Evolutionary conservation across 345 rosid species (phyloP), one percentile per base, ranked within the genome.

Genomic region (Ailanthus altissimus): DNA sequence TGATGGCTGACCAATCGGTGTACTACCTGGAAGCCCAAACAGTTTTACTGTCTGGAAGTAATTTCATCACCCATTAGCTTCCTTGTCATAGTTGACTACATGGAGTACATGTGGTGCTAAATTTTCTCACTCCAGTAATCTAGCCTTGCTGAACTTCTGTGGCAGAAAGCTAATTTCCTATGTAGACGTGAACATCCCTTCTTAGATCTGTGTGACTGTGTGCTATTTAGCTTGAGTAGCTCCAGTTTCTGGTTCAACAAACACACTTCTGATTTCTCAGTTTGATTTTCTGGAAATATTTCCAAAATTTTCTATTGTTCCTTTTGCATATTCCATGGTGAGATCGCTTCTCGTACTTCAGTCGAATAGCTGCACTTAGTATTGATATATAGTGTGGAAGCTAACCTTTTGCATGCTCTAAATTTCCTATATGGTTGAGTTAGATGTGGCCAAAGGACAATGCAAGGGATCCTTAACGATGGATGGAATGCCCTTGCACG

Each of bases 361-460:
- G 68, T 43, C 49, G 25, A 68, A 50, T 68, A 59, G 28, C 36
- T 79, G 54, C 20, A 46, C 43, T 40, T 32, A 32, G 38, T 32
- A 32, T 43, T 74, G 58, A 21, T 46, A 21, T 73, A 5, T 21
- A 23, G 3, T 13, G 49, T 67, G 64, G 61, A 51, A 51, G 25
- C 36, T 47, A 62, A 23, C 65, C 38, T 32, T 72, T 43, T 69
- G 20, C 23, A 11, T 20, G 6, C 14, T n/a, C 40, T 75, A 77
- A 72, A 18, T 13, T 75, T 28, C 47, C 13, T n/a, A n/a, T 75
- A 71, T 56, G 47, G 28, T 62, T 75, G 71, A 73, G 61, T 74
- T 85, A 93, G 99, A 83, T 88, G 32, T 85, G 98, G 99, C 76
- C 89, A 90, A 83, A 91, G 98, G 76, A 92, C 98, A 47, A 70